These are phyloP conservation scores for Salix viminalis DNA, from an alignment of 345 rosid species.

Conservation along the genomic window DNA sequence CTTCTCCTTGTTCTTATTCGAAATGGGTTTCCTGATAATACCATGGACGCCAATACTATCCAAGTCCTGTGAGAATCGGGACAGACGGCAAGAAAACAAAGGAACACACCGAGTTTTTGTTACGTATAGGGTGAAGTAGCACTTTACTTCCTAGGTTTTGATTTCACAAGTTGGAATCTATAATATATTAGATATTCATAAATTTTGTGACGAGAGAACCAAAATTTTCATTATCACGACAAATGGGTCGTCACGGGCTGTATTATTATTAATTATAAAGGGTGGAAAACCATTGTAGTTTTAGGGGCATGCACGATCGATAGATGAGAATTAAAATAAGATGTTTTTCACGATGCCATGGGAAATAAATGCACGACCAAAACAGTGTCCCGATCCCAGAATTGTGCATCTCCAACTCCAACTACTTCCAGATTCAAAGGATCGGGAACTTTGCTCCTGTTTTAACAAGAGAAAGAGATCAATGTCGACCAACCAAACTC, in stretches of 20 bases:
- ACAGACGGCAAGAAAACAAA: constrained; percentile 15
- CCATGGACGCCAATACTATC: not conserved
- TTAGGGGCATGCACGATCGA: not conserved
- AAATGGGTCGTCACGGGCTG: not conserved
- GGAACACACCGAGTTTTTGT: not conserved
- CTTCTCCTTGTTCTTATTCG: not conserved
- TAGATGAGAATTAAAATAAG: not conserved
- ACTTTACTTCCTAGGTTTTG: not conserved
- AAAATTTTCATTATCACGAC: constrained; percentile 20
- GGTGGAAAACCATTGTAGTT: not conserved
- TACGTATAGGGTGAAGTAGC: no score
- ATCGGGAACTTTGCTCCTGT: not conserved
- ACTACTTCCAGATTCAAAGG: not conserved
- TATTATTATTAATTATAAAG: not conserved
- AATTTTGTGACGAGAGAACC: not conserved
- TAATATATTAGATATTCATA: not conserved
- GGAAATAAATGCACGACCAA: constrained; percentile 8
- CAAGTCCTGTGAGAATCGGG: constrained; percentile 1
- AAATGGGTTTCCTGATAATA: not conserved
- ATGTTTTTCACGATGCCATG: not conserved
- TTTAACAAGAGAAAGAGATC: not conserved
- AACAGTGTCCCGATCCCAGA: not conserved
- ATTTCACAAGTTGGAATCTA: not conserved
- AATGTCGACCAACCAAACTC: no score
- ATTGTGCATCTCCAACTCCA: not conserved